These are phyloP conservation scores for Aureobasidium sp. DNA, from an alignment of 2,329 filamentous ascomycete genomes.

Conservation along the genomic window DNA sequence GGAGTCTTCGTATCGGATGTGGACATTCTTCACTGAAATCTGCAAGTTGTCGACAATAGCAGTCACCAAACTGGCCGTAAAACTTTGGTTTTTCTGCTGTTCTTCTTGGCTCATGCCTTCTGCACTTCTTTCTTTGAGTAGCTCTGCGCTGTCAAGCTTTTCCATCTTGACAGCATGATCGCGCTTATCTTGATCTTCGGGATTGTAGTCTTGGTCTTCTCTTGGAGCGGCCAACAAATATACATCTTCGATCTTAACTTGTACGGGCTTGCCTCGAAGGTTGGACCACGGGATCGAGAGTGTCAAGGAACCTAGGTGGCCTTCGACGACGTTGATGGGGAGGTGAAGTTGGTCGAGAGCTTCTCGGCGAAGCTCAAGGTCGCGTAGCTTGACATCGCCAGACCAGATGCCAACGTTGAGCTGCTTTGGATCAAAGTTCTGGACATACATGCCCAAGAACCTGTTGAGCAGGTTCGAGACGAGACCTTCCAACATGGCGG, in stretches of 20 bases:
- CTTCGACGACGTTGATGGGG: slow-evolving; percentile 92
- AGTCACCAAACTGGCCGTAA: slow-evolving; percentile 87
- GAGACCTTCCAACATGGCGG: slow-evolving; percentile 89
- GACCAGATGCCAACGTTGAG: slow-evolving; percentile 99
- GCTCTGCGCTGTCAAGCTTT: slow-evolving; percentile 90
- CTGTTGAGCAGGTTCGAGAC: slow-evolving; percentile 96
- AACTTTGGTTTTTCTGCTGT: slow-evolving; percentile 95
- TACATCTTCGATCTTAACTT: slow-evolving; percentile 93
- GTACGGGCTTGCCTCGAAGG: slow-evolving; percentile 85
- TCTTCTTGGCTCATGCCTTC: slow-evolving; percentile 93
- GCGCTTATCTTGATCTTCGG: slow-evolving; percentile 82
- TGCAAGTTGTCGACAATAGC: slow-evolving; percentile 98
- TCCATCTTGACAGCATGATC: slow-evolving; percentile 96
- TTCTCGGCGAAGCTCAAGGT: slow-evolving; percentile 88
- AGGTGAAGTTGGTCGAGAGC: slow-evolving; percentile 95
- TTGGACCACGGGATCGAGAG: slow-evolving; percentile 97
- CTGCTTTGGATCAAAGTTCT: slow-evolving; percentile 97
- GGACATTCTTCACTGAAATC: slow-evolving; percentile 96
- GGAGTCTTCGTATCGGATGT: slow-evolving; percentile 95
- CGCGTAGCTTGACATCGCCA: slow-evolving; percentile 88
- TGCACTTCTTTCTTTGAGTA: slow-evolving; percentile 85
- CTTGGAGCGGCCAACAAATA: slow-evolving; percentile 92
- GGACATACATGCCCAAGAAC: slow-evolving; percentile 99
- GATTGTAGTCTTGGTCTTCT: slow-evolving; percentile 87
- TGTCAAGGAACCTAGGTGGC: slow-evolving; percentile 85